These are phyloP conservation scores for Oryza brachyantha DNA, from an alignment of 176 grass and related monocot genomes.

Conservation along the genomic window DNA sequence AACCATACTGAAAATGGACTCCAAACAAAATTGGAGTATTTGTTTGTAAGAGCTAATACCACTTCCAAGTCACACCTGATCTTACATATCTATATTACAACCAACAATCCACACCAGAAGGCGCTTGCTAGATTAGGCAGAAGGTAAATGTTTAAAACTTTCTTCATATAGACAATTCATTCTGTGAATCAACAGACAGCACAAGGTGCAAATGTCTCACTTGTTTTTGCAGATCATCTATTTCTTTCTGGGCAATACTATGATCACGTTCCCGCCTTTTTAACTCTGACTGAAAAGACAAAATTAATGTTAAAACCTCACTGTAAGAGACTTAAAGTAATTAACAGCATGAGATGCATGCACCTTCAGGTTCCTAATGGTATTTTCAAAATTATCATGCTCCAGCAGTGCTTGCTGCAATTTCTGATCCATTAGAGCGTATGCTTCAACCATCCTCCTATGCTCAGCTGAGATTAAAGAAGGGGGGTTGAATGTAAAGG, in stretches of 20 bases:
- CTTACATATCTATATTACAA: not conserved
- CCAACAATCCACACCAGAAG: not conserved
- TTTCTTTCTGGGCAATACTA: conserved; percentile 70
- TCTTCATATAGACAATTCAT: not conserved
- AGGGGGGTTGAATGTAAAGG: not conserved
- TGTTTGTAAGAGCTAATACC: not conserved
- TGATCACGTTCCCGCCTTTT: conserved; percentile 75
- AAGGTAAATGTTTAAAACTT: not conserved
- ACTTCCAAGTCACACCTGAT: conserved; percentile 5
- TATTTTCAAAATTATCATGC: conserved; percentile 91
- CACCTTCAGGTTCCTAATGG: conserved; percentile 79
- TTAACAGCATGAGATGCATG: not conserved
- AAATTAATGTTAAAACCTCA: conserved; percentile 19
- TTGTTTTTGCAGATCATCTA: conserved; percentile 89
- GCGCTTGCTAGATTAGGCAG: not conserved
- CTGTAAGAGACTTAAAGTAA: conserved; percentile 32
- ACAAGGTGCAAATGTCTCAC: conserved; percentile 40
- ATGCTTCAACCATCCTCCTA: conserved; percentile 87
- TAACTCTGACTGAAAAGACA: conserved; percentile 73
- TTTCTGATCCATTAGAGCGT: conserved; percentile 89
- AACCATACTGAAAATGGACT: too few species aligned
- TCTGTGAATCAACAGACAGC: not conserved
- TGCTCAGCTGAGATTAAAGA: conserved; percentile 72
- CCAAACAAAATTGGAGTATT: too few species aligned
- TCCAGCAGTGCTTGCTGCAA: conserved; percentile 88